These are phyloP conservation scores for Aspergillus sp. DNA, from an alignment of 2,329 filamentous ascomycete genomes.

Conservation along the genomic window DNA sequence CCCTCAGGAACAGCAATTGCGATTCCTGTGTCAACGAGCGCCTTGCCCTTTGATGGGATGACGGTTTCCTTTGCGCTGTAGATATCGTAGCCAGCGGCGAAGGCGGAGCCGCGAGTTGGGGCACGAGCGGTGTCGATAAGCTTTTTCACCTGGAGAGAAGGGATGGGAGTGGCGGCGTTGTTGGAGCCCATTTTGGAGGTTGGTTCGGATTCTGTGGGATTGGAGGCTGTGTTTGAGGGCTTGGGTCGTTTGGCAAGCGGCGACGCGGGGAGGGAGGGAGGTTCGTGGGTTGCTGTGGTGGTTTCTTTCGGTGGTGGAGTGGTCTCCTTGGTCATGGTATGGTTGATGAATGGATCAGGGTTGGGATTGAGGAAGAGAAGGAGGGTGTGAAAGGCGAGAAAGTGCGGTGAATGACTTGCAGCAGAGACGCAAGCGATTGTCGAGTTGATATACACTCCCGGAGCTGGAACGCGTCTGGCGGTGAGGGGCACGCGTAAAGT, in stretches of 20 bases:
- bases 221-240: constrained; percentile 54
- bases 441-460: neutral
- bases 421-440: constrained; percentile 1
- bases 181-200: constrained; percentile 32
- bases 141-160: constrained; percentile 80
- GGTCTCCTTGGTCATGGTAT: constrained; percentile 45
- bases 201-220: constrained; percentile 50
- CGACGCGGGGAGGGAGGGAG: constrained; percentile 65
- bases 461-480: constrained; percentile 20
- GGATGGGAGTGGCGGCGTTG: constrained; percentile 26
- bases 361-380: constrained; percentile 1
- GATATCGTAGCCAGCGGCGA: constrained; percentile 90
- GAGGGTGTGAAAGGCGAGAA: neutral
- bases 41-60: constrained; percentile 81
- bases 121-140: constrained; percentile 75
- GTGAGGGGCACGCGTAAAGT: constrained; percentile 24
- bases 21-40: constrained; percentile 84
- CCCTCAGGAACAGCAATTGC: constrained; percentile 85
- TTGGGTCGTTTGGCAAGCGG: constrained; percentile 81
- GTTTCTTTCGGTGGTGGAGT: constrained; percentile 36
- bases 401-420: constrained; percentile 20
- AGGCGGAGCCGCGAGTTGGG: constrained; percentile 84
- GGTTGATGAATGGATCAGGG: neutral
- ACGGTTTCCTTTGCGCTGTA: constrained; percentile 73
- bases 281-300: constrained; percentile 37